Evolutionary conservation across 108 stramenopile species (phyloP).

Genomic region (Skeletonema tropicum): DNA sequence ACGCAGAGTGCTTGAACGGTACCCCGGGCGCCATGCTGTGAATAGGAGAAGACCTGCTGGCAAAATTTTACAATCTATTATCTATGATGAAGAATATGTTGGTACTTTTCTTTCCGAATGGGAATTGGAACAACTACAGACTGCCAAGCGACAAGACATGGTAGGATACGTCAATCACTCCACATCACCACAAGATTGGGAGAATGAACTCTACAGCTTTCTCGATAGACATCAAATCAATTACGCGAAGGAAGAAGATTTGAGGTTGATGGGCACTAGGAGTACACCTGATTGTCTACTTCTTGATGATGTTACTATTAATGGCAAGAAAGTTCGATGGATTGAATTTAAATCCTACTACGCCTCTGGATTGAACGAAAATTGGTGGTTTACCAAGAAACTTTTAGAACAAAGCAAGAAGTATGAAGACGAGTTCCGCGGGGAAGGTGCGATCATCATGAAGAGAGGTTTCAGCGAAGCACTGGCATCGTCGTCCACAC

Average conservation of each 20-base stretch:
- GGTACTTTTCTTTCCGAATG: slow-evolving; percentile 18
- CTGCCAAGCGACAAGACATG: slow-evolving; percentile 27
- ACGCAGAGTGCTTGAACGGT: slow-evolving; percentile 7
- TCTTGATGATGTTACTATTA: slow-evolving; percentile 33
- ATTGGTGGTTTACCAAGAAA: slow-evolving; percentile 17
- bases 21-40: background rate
- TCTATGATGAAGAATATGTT: slow-evolving; percentile 6
- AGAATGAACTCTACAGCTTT: slow-evolving; percentile 16
- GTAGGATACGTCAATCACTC: slow-evolving; percentile 11
- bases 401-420: slow-evolving; percentile 21
- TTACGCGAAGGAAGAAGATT: slow-evolving; percentile 17
- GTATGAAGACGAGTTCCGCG: slow-evolving; percentile 26
- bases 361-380: slow-evolving; percentile 30
- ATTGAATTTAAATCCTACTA: slow-evolving; percentile 36
- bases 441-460: slow-evolving; percentile 31
- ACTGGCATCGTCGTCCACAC: slow-evolving; percentile 13
- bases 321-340: slow-evolving; percentile 25
- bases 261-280: slow-evolving; percentile 12
- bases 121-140: slow-evolving; percentile 30
- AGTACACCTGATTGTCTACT: slow-evolving; percentile 38
- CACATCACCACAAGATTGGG: slow-evolving; percentile 20
- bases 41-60: slow-evolving; percentile 3
- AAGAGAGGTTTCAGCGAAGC: slow-evolving; percentile 32
- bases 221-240: slow-evolving; percentile 23
- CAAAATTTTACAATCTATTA: slow-evolving; percentile 29